Percentiles rank a stretch among this genome's conserved stretches.
Conservation (phyloP, 768 basidiomycete genomes). For the Leucocoprinus birnbaumii region DNA sequence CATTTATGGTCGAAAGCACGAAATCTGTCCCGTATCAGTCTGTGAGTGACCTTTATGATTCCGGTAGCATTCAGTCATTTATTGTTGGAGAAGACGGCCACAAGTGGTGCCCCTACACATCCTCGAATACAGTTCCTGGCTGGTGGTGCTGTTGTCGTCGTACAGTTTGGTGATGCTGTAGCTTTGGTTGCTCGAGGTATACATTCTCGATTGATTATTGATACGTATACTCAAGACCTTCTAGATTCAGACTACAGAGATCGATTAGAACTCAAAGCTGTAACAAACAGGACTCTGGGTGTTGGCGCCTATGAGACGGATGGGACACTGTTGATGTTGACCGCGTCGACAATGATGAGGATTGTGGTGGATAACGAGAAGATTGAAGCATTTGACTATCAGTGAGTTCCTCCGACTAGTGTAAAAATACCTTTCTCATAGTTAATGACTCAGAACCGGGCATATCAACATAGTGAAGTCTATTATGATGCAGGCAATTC, state of each 20-base stretch:
- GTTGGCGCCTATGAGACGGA: constrained; percentile 56
- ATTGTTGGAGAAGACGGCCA: constrained; percentile 45
- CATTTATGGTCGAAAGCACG: constrained; percentile 45
- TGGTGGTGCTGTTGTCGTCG: constrained; percentile 55
- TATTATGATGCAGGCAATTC: constrained; percentile 79
- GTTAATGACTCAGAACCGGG: constrained; percentile 42
- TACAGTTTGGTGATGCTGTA: constrained; percentile 78
- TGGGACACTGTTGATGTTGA: constrained; percentile 53
- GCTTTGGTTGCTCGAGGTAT: constrained; percentile 68
- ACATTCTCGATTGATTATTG: background rate
- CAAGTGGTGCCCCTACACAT: constrained; percentile 68
- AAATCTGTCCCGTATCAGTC: constrained; percentile 73
- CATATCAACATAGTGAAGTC: constrained; percentile 69
- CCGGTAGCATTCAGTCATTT: background rate
- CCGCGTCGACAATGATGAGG: constrained; percentile 71
- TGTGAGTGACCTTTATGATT: constrained; percentile 35
- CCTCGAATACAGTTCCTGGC: constrained; percentile 61
- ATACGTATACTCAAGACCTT: background rate
- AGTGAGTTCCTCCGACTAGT: constrained; percentile 41
- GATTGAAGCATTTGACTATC: constrained; percentile 56
- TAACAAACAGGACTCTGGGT: constrained; percentile 66
- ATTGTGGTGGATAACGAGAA: constrained; percentile 58
- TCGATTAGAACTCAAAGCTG: constrained; percentile 68
- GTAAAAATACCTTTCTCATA: constrained; percentile 4
- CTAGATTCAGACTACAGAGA: constrained; percentile 70